Evolutionary conservation across 1,284 basidiomycete genomes (phyloP).

Genomic region (Ustilago vetiveriae): DNA sequence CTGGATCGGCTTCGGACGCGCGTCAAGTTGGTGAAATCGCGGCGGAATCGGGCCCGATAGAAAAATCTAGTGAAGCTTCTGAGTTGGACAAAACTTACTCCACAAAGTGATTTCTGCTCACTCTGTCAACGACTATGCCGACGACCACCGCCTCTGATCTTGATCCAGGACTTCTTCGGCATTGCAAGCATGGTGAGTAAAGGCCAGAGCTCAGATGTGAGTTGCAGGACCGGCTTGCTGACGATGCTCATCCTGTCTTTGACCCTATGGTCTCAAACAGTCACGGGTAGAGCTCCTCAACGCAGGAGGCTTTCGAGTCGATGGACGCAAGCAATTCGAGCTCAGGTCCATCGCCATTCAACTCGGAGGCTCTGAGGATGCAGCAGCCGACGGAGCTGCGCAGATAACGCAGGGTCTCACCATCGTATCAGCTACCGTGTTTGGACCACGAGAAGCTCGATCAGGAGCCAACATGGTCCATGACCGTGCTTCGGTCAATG

Average conservation of each 20-base stretch:
- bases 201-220: neutral
- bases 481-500: conserved; percentile 73
- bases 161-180: too few species aligned
- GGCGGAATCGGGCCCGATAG: conserved; percentile 23
- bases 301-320: conserved; percentile 81
- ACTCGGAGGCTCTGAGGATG: conserved; percentile 69
- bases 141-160: neutral
- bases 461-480: conserved; percentile 42
- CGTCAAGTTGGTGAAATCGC: neutral
- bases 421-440: conserved; percentile 83
- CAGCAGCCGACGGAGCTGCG: conserved; percentile 82
- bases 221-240: neutral
- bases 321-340: conserved; percentile 88
- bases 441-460: conserved; percentile 87
- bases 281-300: conserved; percentile 89
- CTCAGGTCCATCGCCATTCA: conserved; percentile 83
- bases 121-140: neutral
- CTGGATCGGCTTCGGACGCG: neutral
- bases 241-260: neutral
- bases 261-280: conserved; percentile 20
- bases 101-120: conserved; percentile 9
- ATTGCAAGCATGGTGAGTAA: conserved; percentile 19
- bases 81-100: conserved; percentile 12
- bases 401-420: conserved; percentile 88
- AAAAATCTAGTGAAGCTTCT: neutral